These are phyloP conservation scores for Pyropia yezoensis DNA, from an alignment of 23 red algal genomes.

Conservation along the genomic window DNA sequence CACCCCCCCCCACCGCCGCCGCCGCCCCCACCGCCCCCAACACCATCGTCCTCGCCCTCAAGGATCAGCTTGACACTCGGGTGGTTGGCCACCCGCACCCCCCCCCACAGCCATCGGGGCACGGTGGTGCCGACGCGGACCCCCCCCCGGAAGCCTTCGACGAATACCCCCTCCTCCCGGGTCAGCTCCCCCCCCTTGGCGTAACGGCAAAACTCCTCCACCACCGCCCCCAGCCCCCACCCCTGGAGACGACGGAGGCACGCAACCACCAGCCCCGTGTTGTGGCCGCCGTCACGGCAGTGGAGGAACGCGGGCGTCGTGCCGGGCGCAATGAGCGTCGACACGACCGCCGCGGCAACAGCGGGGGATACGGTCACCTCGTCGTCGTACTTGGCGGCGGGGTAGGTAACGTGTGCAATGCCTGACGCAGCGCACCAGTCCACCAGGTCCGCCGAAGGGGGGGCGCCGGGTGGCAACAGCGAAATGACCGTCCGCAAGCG, in stretches of 20 bases:
- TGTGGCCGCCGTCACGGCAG: slow-evolving; percentile 94
- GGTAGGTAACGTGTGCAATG: slow-evolving; percentile 28
- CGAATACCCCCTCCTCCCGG: slow-evolving; percentile 81
- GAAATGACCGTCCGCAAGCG: slow-evolving; percentile 57
- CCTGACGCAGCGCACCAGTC: slow-evolving; percentile 72
- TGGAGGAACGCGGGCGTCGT: slow-evolving; percentile 76
- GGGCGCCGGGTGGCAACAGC: slow-evolving; percentile 24
- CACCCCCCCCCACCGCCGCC: too few species aligned
- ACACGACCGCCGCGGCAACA: slow-evolving; percentile 49
- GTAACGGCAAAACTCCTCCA: slow-evolving; percentile 82
- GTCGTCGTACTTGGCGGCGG: slow-evolving; percentile 91
- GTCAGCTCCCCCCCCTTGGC: slow-evolving; percentile 75
- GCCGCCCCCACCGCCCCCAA: too few species aligned
- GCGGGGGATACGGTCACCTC: slow-evolving; percentile 32
- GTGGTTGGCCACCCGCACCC: slow-evolving; percentile 48
- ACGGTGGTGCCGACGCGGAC: slow-evolving; percentile 40
- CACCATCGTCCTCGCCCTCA: slow-evolving; percentile 1
- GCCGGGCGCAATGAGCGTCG: slow-evolving; percentile 17
- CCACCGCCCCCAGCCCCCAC: slow-evolving; percentile 79
- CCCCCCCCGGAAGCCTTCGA: slow-evolving; percentile 75
- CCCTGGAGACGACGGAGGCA: slow-evolving; percentile 86
- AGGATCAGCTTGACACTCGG: slow-evolving; percentile 44
- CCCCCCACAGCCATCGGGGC: slow-evolving; percentile 76
- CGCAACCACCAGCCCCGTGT: slow-evolving; percentile 94
- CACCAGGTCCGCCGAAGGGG: slow-evolving; percentile 42